phyloP scores from a whole-genome alignment of 495 filamentous ascomycete species.

The Neurospora discreta region DNA sequence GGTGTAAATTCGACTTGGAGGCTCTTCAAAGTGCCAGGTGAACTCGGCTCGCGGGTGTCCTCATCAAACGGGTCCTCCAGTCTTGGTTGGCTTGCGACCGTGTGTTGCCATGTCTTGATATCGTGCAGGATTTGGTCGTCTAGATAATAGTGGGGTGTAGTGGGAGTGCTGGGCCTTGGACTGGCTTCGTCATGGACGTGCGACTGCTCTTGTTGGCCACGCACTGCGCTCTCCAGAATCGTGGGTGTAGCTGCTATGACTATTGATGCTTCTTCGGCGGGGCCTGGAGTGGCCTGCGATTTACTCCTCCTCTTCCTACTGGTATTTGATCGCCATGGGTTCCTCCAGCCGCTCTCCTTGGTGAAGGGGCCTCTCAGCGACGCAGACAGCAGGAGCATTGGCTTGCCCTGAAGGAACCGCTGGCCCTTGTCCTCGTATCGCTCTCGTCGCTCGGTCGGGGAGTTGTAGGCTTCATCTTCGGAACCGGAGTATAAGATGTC shows the following conservation, averaged over 20 bases:
- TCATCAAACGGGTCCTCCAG: neutral
- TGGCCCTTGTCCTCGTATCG: constrained; percentile 49
- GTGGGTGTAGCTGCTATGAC: neutral
- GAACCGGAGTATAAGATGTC: constrained; percentile 41
- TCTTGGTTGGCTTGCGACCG: neutral
- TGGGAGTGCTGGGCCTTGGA: neutral
- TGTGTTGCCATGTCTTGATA: constrained; percentile 9
- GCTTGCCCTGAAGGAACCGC: constrained; percentile 46
- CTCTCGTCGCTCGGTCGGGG: constrained; percentile 38
- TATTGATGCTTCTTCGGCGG: neutral
- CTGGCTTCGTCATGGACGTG: neutral
- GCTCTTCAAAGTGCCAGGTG: neutral
- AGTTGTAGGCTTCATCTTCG: constrained; percentile 43
- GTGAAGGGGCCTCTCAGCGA: constrained; percentile 53
- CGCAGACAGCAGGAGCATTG: constrained; percentile 50
- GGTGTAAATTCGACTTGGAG: neutral
- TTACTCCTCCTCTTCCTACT: neutral
- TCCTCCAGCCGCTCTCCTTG: constrained; percentile 42
- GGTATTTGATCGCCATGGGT: constrained; percentile 44
- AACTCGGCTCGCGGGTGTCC: neutral
- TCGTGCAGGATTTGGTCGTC: constrained; percentile 3
- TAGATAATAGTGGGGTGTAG: neutral
- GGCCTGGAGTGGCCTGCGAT: neutral
- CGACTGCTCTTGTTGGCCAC: neutral
- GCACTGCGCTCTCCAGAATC: neutral